These are phyloP conservation scores for Dalbergia cultrata DNA, from an alignment of 306 rosid species.

Conservation along the genomic window DNA sequence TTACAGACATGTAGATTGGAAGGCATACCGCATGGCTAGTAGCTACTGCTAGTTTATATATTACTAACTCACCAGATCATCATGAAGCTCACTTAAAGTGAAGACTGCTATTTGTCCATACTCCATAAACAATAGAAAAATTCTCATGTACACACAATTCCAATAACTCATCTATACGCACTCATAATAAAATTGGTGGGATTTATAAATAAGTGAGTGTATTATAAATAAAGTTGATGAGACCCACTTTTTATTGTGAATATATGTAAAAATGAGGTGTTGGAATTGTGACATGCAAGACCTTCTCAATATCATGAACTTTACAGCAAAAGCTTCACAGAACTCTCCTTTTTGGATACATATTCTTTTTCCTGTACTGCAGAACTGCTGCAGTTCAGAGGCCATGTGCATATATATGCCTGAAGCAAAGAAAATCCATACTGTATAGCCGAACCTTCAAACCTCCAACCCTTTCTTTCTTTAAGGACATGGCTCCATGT, in stretches of 20 bases:
- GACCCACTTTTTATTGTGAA: too few relatives aligned
- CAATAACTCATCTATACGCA: too few relatives aligned
- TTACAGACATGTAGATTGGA: neutral
- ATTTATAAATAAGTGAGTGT: too few relatives aligned
- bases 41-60: neutral
- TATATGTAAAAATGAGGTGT: too few relatives aligned
- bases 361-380: neutral
- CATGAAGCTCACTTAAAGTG: neutral
- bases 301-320: neutral
- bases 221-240: too few relatives aligned
- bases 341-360: slow-evolving; percentile 7
- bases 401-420: neutral
- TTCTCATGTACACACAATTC: too few relatives aligned
- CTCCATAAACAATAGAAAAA: too few relatives aligned
- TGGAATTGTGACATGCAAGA: too few relatives aligned
- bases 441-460: neutral
- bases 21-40: neutral
- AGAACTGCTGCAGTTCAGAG: neutral
- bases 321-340: neutral
- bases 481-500: slow-evolving; percentile 9
- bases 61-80: neutral
- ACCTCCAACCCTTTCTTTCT: neutral
- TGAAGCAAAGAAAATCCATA: slow-evolving; percentile 20
- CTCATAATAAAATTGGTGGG: too few relatives aligned
- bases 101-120: neutral